Conservation (phyloP, 129 eudicot species). For the Flaveria sonorensis region DNA sequence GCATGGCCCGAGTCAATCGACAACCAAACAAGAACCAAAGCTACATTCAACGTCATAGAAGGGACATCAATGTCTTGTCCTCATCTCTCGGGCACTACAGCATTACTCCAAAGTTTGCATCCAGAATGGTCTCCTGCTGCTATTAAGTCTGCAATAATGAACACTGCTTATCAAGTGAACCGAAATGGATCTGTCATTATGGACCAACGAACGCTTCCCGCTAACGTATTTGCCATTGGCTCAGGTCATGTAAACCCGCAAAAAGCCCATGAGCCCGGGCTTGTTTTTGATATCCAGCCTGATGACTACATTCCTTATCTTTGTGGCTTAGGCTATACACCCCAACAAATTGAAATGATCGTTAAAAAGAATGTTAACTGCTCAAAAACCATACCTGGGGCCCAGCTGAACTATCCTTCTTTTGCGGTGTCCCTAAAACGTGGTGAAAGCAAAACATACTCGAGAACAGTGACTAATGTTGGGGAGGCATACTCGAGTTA, state of each 20-base stretch:
- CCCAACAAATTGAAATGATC: slow-evolving; percentile 21
- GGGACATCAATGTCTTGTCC: slow-evolving; percentile 77
- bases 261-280: slow-evolving; percentile 58
- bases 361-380: slow-evolving; percentile 32
- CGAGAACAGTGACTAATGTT: slow-evolving; percentile 58
- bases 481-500: slow-evolving; percentile 41
- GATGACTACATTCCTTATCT: slow-evolving; percentile 59
- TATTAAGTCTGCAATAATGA: slow-evolving; percentile 68
- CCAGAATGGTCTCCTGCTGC: slow-evolving; percentile 78
- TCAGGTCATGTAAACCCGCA: slow-evolving; percentile 65
- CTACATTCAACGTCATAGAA: slow-evolving; percentile 37
- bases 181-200: slow-evolving; percentile 26
- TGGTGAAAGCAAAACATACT: slow-evolving; percentile 11
- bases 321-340: slow-evolving; percentile 54
- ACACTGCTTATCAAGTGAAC: slow-evolving; percentile 46
- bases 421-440: slow-evolving; percentile 39
- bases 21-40: slow-evolving; percentile 26
- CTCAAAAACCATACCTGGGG: slow-evolving; percentile 39
- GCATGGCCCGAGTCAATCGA: slow-evolving; percentile 51
- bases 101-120: slow-evolving; percentile 57
- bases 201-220: slow-evolving; percentile 40
- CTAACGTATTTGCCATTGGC: slow-evolving; percentile 51
- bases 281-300: slow-evolving; percentile 53
- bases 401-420: slow-evolving; percentile 68
- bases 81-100: slow-evolving; percentile 59